These are phyloP conservation scores for Quercus mongolica DNA, from an alignment of 306 rosid genomes.

Conservation along the genomic window DNA sequence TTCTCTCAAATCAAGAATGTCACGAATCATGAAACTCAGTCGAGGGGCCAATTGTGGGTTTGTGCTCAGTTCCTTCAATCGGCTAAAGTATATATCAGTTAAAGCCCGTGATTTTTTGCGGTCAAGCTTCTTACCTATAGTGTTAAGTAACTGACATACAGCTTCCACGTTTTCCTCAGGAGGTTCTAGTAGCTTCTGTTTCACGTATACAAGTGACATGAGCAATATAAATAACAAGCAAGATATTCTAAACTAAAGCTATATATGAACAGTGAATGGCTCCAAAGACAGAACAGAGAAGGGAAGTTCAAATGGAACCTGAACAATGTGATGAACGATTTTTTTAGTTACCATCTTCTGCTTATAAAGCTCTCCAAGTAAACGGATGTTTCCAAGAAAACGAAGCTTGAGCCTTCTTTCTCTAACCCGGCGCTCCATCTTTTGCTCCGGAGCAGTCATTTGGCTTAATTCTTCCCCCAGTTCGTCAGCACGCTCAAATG, in stretches of 20 bases:
- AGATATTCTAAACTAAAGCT: background rate
- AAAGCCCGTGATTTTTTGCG: slow-evolving; percentile 60
- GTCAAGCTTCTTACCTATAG: slow-evolving; percentile 91
- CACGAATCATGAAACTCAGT: slow-evolving; percentile 80
- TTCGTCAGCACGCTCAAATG: slow-evolving; percentile 7
- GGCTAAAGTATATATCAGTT: slow-evolving; percentile 65
- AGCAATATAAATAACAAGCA: slow-evolving; percentile 12
- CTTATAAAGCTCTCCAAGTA: slow-evolving; percentile 94
- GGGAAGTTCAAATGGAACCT: slow-evolving; percentile 39
- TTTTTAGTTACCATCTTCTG: slow-evolving; percentile 93
- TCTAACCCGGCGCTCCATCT: slow-evolving; percentile 73
- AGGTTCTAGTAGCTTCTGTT: slow-evolving; percentile 81
- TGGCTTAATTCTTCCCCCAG: slow-evolving; percentile 72
- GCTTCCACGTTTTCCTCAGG: slow-evolving; percentile 95
- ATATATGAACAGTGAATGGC: too few species aligned
- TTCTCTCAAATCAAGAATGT: slow-evolving; percentile 16
- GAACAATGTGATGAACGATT: slow-evolving; percentile 93
- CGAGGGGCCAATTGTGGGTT: slow-evolving; percentile 76
- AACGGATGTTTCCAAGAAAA: slow-evolving; percentile 85
- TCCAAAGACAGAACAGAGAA: background rate
- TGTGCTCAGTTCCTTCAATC: slow-evolving; percentile 67
- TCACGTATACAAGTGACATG: slow-evolving; percentile 18
- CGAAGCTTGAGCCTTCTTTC: slow-evolving; percentile 78
- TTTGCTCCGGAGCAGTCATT: slow-evolving; percentile 88
- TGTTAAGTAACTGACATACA: slow-evolving; percentile 82